These are phyloP conservation scores for Pichia scutulata DNA, from an alignment of 805 yeast genomes.

Conservation along the genomic window DNA sequence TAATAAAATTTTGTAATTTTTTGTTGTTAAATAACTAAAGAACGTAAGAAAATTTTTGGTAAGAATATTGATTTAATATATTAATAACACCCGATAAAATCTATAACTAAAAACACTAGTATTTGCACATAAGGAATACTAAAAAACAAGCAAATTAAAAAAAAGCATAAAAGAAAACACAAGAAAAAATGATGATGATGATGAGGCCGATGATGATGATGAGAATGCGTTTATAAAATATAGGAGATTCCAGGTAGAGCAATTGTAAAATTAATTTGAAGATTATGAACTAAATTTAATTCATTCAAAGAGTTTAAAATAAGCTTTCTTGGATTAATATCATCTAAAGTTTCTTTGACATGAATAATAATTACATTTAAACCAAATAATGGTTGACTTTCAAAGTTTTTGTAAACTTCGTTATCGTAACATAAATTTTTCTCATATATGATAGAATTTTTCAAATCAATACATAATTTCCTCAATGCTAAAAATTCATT, in stretches of 20 bases:
- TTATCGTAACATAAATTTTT: neutral
- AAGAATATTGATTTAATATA: neutral
- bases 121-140: too few relatives aligned
- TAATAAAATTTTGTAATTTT: constrained; percentile 13
- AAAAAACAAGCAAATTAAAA: too few relatives aligned
- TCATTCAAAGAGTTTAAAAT: constrained; percentile 43
- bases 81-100: neutral
- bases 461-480: constrained; percentile 16
- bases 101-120: neutral
- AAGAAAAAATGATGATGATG: neutral
- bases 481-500: constrained; percentile 40
- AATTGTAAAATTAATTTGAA: constrained; percentile 42
- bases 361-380: constrained; percentile 46
- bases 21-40: neutral
- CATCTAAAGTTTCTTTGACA: constrained; percentile 37
- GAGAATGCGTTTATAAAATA: constrained; percentile 13
- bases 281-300: constrained; percentile 27
- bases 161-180: neutral
- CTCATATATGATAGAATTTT: neutral
- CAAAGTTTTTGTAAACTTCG: constrained; percentile 12
- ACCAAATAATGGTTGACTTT: constrained; percentile 31
- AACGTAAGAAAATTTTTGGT: neutral
- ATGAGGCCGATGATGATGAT: too few relatives aligned
- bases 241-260: constrained; percentile 48
- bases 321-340: constrained; percentile 49